A percentile compares a stretch with the other conserved stretches of the same genome.
Conservation (phyloP, 2,329 filamentous ascomycete species). For the Hymenoscyphus fructigenus region DNA sequence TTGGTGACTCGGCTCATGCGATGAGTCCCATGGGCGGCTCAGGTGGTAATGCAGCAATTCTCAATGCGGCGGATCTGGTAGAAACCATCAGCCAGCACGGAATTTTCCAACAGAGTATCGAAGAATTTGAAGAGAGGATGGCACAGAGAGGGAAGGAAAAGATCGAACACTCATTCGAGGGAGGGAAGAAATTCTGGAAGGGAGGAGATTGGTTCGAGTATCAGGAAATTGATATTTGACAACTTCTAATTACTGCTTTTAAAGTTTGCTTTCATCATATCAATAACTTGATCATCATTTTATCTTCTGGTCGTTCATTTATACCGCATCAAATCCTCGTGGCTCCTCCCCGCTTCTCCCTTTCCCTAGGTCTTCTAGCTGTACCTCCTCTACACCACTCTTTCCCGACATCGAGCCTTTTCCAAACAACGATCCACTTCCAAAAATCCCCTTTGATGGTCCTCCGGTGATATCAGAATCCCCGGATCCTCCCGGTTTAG, state of each 20-base stretch:
- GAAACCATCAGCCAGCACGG: neutral
- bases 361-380: neutral
- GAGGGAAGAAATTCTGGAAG: slow-evolving; percentile 5
- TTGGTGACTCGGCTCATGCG: slow-evolving; percentile 3
- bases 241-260: neutral
- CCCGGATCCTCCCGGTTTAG: neutral
- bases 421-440: neutral
- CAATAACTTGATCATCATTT: neutral
- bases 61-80: slow-evolving; percentile 6
- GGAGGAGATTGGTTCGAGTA: slow-evolving; percentile 8
- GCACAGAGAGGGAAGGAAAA: slow-evolving; percentile 2
- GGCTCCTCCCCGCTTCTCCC: neutral
- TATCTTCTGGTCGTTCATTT: neutral
- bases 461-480: neutral
- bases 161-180: slow-evolving; percentile 3
- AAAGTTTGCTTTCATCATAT: neutral
- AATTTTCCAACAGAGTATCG: neutral
- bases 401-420: neutral
- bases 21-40: slow-evolving; percentile 6
- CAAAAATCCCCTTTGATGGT: neutral
- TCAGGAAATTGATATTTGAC: slow-evolving; percentile 4
- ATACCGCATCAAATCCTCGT: neutral
- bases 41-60: neutral
- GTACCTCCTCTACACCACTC: neutral
- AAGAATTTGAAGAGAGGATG: neutral